Evolutionary conservation across 2,329 filamentous ascomycete species (phyloP), one percentile per base, ranked within the genome.

Genomic region (Remersonia thermophila): DNA sequence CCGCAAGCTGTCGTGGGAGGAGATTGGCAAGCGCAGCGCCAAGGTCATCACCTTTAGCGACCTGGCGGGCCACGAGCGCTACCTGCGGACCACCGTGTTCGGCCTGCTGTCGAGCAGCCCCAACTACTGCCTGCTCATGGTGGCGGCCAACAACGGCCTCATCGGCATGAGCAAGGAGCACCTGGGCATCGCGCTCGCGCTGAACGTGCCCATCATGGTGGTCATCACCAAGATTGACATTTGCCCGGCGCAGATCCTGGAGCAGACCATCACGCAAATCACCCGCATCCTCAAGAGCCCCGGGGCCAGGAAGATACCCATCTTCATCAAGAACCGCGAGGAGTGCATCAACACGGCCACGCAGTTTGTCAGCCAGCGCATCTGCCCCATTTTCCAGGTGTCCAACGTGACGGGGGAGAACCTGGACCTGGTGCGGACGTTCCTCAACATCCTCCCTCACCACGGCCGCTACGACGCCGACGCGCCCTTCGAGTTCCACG

Each of bases 91-190:
- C 2, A 98, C 91, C 0, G 89, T 98, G 17, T 98, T 98, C 54
- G 91, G 91, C 2, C 69, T 98, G 47, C 65, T 98, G 16, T 93
- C 85, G 37, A 93, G 84, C 59, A 93, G 86, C 63, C 91, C 91
- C 0, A 94, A 96, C 54, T 98, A 96, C 64, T 96, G 91, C 55
- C 63, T 98, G 18, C 73, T 98, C 32, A 98, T 98, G 91, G 91
- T 98, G 0, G 91, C 91, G 10, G 91, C 91, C 13, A 98, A 98
- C 52, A 96, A 98, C 54, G 91, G 91, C 3, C 66, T 98, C 31
- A 83, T 96, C 32, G 91, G 91, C 14, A 98, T 96, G 91, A 93
- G 84, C 60, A 93, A 93, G 67, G 91, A 98, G 63, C 91, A 98
- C 58, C 65, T 98, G 3, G 91, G 91, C 12, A 94, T 98, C 45